A percentile compares a stretch with the other conserved stretches of the same genome.
phyloP scores from a whole-genome alignment of 345 rosid genomes.

The Aurinia saxatilis region DNA sequence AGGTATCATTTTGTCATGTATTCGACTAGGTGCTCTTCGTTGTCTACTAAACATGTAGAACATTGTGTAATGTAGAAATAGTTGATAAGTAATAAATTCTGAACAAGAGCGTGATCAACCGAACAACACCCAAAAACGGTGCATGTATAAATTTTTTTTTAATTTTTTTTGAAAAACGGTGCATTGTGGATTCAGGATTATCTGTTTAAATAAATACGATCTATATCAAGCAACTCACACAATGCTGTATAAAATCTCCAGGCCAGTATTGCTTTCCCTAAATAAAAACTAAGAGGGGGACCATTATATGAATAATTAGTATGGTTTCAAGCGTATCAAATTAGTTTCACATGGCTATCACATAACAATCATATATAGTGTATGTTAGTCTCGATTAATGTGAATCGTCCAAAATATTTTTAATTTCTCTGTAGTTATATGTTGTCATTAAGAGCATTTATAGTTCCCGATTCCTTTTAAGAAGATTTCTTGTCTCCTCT shows the following conservation, averaged over 20 bases:
- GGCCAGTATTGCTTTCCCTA: not conserved
- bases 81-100: too few species aligned
- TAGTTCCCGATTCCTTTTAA: slow-evolving; percentile 1
- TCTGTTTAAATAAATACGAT: not conserved
- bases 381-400: slow-evolving; percentile 21
- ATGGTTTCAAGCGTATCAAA: not conserved
- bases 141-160: not conserved
- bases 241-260: not conserved
- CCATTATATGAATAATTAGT: slow-evolving; percentile 17
- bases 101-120: not conserved
- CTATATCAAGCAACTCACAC: not conserved
- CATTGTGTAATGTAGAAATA: too few species aligned
- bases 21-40: too few species aligned
- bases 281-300: slow-evolving; percentile 6
- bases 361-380: slow-evolving; percentile 14
- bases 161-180: not conserved
- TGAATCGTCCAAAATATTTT: slow-evolving; percentile 19
- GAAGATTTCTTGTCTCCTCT: not conserved
- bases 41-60: too few species aligned
- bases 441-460: slow-evolving; percentile 24
- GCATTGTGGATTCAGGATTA: not conserved
- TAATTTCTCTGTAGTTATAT: not conserved
- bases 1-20: too few species aligned
- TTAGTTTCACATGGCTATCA: slow-evolving; percentile 20
- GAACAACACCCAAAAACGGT: not conserved